Evolutionary conservation across 1,284 basidiomycete genomes (phyloP).

Genomic region (Sanghuangporus weigelae): DNA sequence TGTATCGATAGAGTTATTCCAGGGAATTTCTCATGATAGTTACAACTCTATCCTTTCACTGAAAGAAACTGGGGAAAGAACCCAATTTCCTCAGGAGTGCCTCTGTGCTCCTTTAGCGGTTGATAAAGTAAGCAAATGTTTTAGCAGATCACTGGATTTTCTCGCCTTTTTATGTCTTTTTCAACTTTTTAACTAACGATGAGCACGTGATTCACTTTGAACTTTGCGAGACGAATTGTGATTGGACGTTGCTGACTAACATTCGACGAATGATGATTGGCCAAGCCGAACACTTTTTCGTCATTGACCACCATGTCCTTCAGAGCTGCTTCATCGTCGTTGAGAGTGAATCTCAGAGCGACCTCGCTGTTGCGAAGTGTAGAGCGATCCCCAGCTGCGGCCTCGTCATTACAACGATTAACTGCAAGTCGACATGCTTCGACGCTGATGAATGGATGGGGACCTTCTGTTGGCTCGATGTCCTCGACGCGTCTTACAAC

Average conservation of each 20-base stretch:
- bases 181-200: background rate
- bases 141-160: too few relatives aligned
- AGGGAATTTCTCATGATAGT: too few relatives aligned
- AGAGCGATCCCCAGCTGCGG: background rate
- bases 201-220: background rate
- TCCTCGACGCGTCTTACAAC: constrained; percentile 12
- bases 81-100: too few relatives aligned
- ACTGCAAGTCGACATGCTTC: constrained; percentile 10
- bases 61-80: too few relatives aligned
- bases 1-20: too few relatives aligned
- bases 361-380: constrained; percentile 4
- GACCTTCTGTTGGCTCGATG: constrained; percentile 9
- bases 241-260: constrained; percentile 3
- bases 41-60: too few relatives aligned
- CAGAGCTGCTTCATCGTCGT: background rate
- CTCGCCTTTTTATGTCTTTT: too few relatives aligned
- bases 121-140: too few relatives aligned
- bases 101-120: too few relatives aligned
- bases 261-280: background rate
- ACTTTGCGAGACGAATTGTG: background rate
- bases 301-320: constrained; percentile 11
- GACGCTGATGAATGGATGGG: constrained; percentile 14
- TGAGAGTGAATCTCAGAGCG: constrained; percentile 1
- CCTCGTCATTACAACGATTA: background rate
- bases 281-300: background rate